Evolutionary conservation across 768 basidiomycete species (phyloP), one percentile per base, ranked within the genome.

Genomic region (Kwoniella mangroviensis): DNA sequence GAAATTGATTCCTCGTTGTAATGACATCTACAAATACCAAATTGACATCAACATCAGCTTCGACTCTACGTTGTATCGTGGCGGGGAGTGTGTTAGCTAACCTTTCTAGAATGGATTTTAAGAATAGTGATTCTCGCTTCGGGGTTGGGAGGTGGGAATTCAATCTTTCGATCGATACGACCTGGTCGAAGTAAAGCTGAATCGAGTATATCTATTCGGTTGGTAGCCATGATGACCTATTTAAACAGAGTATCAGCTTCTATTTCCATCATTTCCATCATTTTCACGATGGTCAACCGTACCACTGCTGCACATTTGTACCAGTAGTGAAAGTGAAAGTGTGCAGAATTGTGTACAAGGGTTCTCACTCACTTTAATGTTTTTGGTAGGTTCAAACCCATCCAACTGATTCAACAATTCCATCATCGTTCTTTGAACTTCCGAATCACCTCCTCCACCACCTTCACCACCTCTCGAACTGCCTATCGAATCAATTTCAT

Each of bases 401-500:
- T 94, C 92, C 72, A 94, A 83, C 84, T 94, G 92, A 79, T 93
- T 93, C 75, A 94, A 83, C 82, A 94, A 81, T 82, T 94, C 92
- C 84, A 94, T 83, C 92, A 94, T 93, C 67, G 92, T 94, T 65
- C 92, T 85, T 85, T 94, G 92, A 68, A 93, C 92, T 82, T 94
- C 93, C 3, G 90, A 92, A 77, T 94, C 92, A 1, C 92, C 92
- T 34, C 87, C 86, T 7, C 88, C 88, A 22, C 86, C 87, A 9
- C 90, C 90, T 41, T 87, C 85, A 74, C 94, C 92, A 12, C 95
- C 93, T 81, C 95, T 85, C 72, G 93, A 93, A 72, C 90, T 92
- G 65, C 96, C 96, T 79, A 98, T 98, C 21, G 92, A 94, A 84
- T 98, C 96, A 73, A 98, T 98, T 85, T 98, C 96, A 82, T 98